Evolutionary conservation across 768 basidiomycete genomes (phyloP), one percentile per base, ranked within the genome.

Genomic region (Leccinum rimulosum): DNA sequence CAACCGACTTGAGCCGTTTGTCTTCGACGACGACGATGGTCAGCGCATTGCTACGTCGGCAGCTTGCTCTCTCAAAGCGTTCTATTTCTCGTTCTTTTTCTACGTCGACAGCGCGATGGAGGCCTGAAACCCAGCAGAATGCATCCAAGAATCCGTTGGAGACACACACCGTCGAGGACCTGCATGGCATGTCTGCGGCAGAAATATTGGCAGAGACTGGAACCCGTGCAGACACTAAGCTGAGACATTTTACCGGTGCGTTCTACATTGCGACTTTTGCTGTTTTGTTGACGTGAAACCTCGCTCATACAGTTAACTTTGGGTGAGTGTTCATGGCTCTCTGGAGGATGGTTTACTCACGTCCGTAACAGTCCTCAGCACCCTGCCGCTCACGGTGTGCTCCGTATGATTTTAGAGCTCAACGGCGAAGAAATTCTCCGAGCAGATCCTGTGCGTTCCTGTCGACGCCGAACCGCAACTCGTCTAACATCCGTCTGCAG

Each of bases 341-440:
- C 30, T 43, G 4, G 28, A 10, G 25, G 17, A 22, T 12, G 15
- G 9, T 0, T 47, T n/a, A 17, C 36, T 59, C 9, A 61, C 14
- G 11, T 9, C 10, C 12, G 25, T 17, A 12, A 50, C 53, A 61
- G 58, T 62, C 96, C 96, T 55, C 96, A 99, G 73, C 96, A 99
- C 79, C 96, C 96, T 56, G 97, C 97, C 56, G 97, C 97, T 15
- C 97, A 99, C 74, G 97, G 97, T 70, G 97, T 99, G 74, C 83
- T 99, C 43, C 90, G 97, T 58, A 84, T 99, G 80, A 99, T 99
- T 72, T 77, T 99, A 55, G 97, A 99, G 75, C 78, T 99, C 66
- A 98, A 98, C 70, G 96, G 96, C 65, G 96, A 99, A 75, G 95
- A 94, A 76, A 91, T 95, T 68, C 79, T 94, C 48, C 85, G 92